Evolutionary conservation across 495 filamentous ascomycete species (phyloP).

Genomic region (Glarea lozoyensis): DNA sequence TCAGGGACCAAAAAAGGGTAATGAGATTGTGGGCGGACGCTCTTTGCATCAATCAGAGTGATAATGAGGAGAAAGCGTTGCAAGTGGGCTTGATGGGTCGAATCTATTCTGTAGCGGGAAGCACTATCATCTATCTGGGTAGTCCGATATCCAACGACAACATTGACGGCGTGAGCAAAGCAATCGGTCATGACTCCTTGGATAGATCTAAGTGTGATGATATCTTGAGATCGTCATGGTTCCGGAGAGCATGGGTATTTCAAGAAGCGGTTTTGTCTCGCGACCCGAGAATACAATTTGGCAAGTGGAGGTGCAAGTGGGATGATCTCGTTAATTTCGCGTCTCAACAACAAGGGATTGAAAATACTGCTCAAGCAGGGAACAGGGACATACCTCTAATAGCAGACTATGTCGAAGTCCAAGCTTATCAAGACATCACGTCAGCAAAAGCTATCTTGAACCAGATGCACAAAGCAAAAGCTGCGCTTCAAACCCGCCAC

Average conservation of each 20-base stretch:
- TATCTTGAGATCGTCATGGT: neutral
- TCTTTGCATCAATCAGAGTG: neutral
- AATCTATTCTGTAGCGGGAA: neutral
- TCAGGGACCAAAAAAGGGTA: neutral
- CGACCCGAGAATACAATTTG: neutral
- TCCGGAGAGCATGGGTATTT: neutral
- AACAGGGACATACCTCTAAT: no score
- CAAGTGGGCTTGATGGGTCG: neutral
- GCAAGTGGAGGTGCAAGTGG: neutral
- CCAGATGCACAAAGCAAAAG: neutral
- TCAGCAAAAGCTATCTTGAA: no score
- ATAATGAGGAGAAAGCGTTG: neutral
- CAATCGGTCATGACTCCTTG: neutral
- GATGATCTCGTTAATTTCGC: neutral
- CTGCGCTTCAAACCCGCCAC: neutral
- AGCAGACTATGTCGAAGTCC: no score
- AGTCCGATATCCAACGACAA: no score
- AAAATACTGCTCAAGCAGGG: no score
- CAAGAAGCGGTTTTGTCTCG: neutral
- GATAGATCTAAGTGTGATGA: neutral
- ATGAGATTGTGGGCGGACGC: neutral
- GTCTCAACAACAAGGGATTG: neutral
- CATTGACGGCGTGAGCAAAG: neutral
- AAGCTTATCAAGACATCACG: no score
- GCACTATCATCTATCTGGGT: neutral